phyloP scores from a whole-genome alignment of 2,329 filamentous ascomycete genomes.

The Monosporascus sp. region DNA sequence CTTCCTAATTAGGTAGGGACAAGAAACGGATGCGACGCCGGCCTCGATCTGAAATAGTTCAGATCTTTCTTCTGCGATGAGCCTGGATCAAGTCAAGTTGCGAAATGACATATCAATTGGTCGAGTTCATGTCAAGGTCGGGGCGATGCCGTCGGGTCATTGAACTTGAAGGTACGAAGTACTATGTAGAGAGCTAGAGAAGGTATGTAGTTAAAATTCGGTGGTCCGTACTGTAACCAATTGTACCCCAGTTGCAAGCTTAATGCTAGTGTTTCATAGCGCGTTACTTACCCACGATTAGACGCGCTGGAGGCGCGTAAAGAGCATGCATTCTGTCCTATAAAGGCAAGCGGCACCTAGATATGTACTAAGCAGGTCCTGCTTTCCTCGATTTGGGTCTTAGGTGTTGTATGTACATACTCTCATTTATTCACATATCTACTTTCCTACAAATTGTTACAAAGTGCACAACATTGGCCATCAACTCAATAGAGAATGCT shows the following conservation, averaged over 20 bases:
- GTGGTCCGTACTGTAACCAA: too few relatives aligned
- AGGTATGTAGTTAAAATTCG: background rate
- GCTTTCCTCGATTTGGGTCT: background rate
- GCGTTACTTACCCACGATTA: constrained; percentile 8
- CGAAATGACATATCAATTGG: too few relatives aligned
- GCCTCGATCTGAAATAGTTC: too few relatives aligned
- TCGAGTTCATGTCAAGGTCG: too few relatives aligned
- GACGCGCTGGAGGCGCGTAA: constrained; percentile 21
- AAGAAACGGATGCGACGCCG: background rate
- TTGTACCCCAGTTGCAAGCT: background rate
- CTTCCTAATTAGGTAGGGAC: background rate
- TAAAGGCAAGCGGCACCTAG: background rate
- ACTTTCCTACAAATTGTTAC: too few relatives aligned
- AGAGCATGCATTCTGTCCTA: constrained; percentile 7
- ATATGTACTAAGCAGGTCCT: background rate
- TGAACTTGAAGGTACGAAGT: background rate
- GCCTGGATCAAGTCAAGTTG: too few relatives aligned
- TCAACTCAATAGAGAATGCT: too few relatives aligned
- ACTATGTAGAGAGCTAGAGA: background rate
- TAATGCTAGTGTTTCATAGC: background rate
- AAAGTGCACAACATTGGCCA: too few relatives aligned
- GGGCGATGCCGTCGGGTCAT: too few relatives aligned
- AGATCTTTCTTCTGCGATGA: too few relatives aligned
- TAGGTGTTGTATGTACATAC: too few relatives aligned
- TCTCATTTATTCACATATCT: too few relatives aligned